Evolutionary conservation across 768 basidiomycete genomes (phyloP).

Genomic region (Amyloporia xantha): DNA sequence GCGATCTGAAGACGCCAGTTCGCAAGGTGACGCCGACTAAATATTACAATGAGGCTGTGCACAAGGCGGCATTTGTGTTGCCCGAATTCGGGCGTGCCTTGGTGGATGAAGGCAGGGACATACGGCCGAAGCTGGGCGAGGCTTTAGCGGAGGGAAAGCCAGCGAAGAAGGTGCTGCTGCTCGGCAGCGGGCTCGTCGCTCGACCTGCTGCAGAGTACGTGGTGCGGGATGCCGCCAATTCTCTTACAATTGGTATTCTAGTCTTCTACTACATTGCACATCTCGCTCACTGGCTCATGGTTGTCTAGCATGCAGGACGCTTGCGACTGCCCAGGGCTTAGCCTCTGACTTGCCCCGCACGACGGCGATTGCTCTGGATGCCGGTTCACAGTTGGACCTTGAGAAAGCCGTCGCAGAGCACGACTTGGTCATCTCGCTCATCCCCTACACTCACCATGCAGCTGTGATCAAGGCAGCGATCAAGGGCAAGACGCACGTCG

Average conservation of each 20-base stretch:
- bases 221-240: slow-evolving; percentile 70
- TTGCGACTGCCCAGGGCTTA: slow-evolving; percentile 67
- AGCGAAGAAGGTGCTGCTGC: slow-evolving; percentile 74
- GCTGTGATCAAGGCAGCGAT: slow-evolving; percentile 89
- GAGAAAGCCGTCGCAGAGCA: slow-evolving; percentile 77
- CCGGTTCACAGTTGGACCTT: slow-evolving; percentile 56
- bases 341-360: slow-evolving; percentile 62
- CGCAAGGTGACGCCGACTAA: slow-evolving; percentile 62
- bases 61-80: slow-evolving; percentile 77
- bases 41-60: slow-evolving; percentile 84
- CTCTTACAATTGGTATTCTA: slow-evolving; percentile 73
- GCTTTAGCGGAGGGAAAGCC: slow-evolving; percentile 40
- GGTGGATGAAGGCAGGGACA: slow-evolving; percentile 64
- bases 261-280: background rate
- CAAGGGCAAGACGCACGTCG: slow-evolving; percentile 82
- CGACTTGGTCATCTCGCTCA: slow-evolving; percentile 93
- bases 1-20: slow-evolving; percentile 68
- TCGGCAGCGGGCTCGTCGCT: slow-evolving; percentile 95
- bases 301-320: slow-evolving; percentile 75
- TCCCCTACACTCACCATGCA: slow-evolving; percentile 90
- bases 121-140: slow-evolving; percentile 72
- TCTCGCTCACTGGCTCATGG: background rate
- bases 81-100: slow-evolving; percentile 85
- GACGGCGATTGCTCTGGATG: slow-evolving; percentile 77
- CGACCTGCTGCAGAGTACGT: slow-evolving; percentile 96